These are phyloP conservation scores for Wilhelminamyces savonicus DNA, from an alignment of 805 yeast species.

Conservation along the genomic window DNA sequence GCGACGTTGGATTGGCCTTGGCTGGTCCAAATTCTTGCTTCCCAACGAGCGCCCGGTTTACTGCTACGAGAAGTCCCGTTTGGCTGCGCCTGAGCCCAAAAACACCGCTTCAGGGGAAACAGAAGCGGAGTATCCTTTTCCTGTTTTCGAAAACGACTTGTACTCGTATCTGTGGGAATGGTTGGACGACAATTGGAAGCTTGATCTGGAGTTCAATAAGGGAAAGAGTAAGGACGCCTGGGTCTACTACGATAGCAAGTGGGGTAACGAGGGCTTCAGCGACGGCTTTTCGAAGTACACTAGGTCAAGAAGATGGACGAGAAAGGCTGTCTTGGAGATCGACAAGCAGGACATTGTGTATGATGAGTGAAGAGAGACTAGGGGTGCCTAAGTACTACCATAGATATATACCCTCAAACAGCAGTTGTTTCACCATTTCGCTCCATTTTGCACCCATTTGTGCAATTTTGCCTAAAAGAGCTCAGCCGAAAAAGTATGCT, in stretches of 20 bases:
- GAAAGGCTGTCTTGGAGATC: constrained; percentile 36
- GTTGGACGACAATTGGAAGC: constrained; percentile 47
- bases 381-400: no score
- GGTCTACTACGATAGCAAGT: constrained; percentile 47
- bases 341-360: constrained; percentile 11
- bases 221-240: constrained; percentile 41
- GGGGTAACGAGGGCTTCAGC: constrained; percentile 34
- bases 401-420: no score
- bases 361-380: constrained; percentile 3
- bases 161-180: constrained; percentile 47
- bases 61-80: constrained; percentile 35
- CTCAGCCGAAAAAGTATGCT: no score
- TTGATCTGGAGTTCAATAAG: constrained; percentile 37
- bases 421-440: no score
- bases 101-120: constrained; percentile 11
- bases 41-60: constrained; percentile 49
- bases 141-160: constrained; percentile 31
- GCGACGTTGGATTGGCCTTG: constrained; percentile 57
- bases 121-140: constrained; percentile 39
- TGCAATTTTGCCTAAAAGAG: no score
- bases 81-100: constrained; percentile 22
- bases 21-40: constrained; percentile 46
- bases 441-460: no score
- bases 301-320: constrained; percentile 44
- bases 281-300: constrained; percentile 50